Conservation (phyloP, 2,329 filamentous ascomycete genomes). For the Colletotrichum cordylinicola region DNA sequence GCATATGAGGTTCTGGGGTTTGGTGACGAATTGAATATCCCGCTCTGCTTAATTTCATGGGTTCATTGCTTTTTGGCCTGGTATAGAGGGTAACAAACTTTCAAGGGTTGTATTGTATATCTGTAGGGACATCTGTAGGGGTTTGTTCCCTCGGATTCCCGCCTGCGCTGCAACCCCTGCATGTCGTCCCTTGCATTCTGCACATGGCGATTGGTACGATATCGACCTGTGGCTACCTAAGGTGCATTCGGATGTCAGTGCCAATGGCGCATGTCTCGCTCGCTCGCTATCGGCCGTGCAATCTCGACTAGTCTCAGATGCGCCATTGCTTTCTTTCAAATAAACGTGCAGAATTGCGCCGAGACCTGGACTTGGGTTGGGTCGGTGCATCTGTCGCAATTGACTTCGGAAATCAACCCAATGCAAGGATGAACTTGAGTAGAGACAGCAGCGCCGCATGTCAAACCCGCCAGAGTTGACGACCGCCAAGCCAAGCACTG, state of each 20-base stretch:
- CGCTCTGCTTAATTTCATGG: too few species aligned
- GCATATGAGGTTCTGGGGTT: too few species aligned
- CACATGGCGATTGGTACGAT: neutral
- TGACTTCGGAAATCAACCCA: neutral
- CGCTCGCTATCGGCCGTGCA: neutral
- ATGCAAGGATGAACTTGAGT: neutral
- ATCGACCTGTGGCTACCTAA: neutral
- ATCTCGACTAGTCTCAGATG: neutral
- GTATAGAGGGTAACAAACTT: too few species aligned
- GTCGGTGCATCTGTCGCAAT: neutral
- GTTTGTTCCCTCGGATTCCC: neutral
- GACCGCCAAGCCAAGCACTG: neutral
- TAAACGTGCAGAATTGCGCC: neutral
- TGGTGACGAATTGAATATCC: too few species aligned
- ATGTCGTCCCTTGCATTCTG: slow-evolving; percentile 10
- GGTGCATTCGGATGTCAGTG: neutral
- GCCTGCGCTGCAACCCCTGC: neutral
- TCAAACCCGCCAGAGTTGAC: neutral
- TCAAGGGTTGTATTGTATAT: too few species aligned
- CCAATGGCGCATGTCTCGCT: neutral
- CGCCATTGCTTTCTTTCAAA: neutral
- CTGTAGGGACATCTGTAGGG: neutral
- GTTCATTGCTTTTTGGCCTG: too few species aligned
- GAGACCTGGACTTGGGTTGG: neutral
- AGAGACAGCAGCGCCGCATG: neutral